phyloP scores from a whole-genome alignment of 2,329 filamentous ascomycete species.

The Xylariaceae sp. region DNA sequence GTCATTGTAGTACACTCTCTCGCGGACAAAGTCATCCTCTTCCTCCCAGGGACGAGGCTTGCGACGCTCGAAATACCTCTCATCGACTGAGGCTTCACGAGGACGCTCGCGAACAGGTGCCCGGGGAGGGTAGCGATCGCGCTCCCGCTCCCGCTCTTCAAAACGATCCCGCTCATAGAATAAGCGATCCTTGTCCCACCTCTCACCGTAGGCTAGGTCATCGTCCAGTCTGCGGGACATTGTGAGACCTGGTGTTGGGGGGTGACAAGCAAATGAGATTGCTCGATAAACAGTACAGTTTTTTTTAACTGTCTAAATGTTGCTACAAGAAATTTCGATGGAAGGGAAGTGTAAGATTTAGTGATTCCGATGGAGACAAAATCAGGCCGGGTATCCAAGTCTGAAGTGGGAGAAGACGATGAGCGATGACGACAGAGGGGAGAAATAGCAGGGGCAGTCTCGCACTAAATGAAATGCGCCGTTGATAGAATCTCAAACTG shows the following conservation, averaged over 20 bases:
- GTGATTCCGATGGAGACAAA: neutral
- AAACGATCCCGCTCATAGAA: slow-evolving; percentile 48
- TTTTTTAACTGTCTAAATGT: no score
- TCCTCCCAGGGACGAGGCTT: slow-evolving; percentile 45
- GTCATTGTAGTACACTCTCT: slow-evolving; percentile 57
- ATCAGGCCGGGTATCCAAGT: neutral
- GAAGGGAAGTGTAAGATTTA: neutral
- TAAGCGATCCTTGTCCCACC: slow-evolving; percentile 58
- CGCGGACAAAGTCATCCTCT: slow-evolving; percentile 40
- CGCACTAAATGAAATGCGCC: neutral
- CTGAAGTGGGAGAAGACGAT: neutral
- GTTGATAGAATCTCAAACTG: neutral
- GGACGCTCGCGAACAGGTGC: slow-evolving; percentile 33
- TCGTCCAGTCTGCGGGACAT: slow-evolving; percentile 25
- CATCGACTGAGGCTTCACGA: slow-evolving; percentile 47
- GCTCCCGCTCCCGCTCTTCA: slow-evolving; percentile 54
- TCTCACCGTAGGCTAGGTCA: slow-evolving; percentile 38
- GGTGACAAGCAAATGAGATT: neutral
- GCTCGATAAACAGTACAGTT: neutral
- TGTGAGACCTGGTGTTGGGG: neutral
- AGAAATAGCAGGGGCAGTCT: neutral
- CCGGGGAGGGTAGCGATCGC: slow-evolving; percentile 47
- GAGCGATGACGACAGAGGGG: slow-evolving; percentile 17
- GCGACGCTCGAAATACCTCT: slow-evolving; percentile 45
- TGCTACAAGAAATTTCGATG: neutral